Percentiles rank a stretch among this genome's conserved stretches.
Conservation (phyloP, 2,329 filamentous ascomycete genomes). For the Fusarium ramigenum region DNA sequence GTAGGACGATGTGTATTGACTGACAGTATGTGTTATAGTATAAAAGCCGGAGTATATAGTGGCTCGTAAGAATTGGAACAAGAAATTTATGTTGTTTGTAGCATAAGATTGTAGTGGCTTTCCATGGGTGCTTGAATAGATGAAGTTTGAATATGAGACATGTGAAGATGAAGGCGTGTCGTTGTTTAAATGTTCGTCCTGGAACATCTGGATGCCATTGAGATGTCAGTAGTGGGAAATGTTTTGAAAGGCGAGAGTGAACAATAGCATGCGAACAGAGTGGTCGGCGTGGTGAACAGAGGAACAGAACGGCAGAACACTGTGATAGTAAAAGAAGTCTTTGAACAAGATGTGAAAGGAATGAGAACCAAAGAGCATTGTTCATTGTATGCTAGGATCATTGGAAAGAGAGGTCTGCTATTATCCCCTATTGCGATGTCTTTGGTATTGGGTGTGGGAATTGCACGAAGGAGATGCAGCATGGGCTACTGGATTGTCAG, state of each 20-base stretch:
- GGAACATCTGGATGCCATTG: fast-evolving
- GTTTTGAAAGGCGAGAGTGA: neutral
- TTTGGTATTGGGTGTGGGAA: neutral
- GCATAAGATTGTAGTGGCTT: neutral
- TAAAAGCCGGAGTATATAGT: neutral
- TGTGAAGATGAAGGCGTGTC: neutral
- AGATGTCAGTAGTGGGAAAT: neutral
- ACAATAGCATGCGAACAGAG: neutral
- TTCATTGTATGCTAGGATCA: neutral
- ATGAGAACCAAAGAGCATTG: fast-evolving
- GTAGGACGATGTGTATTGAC: neutral
- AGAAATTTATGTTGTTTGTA: neutral
- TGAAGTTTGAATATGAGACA: no score
- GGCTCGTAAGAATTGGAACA: neutral
- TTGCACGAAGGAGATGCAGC: neutral
- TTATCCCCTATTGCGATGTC: neutral
- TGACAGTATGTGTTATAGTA: neutral
- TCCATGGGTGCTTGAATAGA: neutral
- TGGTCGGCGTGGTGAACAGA: neutral
- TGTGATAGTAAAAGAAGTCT: neutral
- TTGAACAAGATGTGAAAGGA: neutral
- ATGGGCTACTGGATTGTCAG: neutral
- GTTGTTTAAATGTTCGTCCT: neutral
- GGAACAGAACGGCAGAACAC: neutral
- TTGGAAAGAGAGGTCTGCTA: no score